phyloP scores from a whole-genome alignment of 1,139 yeast species.

The Hyphopichia fennica region DNA sequence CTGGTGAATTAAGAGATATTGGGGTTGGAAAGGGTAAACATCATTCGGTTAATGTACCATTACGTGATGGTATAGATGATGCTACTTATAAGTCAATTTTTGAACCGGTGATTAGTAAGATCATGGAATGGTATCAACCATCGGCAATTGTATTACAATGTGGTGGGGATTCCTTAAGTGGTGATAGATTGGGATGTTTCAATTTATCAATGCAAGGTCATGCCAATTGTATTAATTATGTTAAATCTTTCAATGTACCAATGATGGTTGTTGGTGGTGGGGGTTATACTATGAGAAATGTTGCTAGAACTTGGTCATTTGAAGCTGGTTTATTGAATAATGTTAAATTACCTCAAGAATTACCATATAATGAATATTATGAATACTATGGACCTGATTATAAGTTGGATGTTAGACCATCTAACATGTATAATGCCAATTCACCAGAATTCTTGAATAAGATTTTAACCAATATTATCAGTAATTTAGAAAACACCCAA shows the following conservation, averaged over 20 bases:
- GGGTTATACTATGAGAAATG: slow-evolving; percentile 97
- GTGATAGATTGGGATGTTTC: slow-evolving; percentile 90
- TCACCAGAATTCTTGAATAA: slow-evolving; percentile 90
- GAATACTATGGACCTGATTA: slow-evolving; percentile 98
- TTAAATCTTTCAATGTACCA: slow-evolving; percentile 85
- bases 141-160: slow-evolving; percentile 88
- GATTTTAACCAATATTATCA: slow-evolving; percentile 72
- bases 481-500: slow-evolving; percentile 82
- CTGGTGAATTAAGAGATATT: slow-evolving; percentile 85
- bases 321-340: slow-evolving; percentile 90
- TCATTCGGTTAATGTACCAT: slow-evolving; percentile 84
- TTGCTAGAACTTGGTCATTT: slow-evolving; percentile 93
- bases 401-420: slow-evolving; percentile 87
- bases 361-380: slow-evolving; percentile 94
- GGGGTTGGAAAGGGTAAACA: slow-evolving; percentile 91
- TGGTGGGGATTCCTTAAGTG: slow-evolving; percentile 92
- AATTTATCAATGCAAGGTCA: slow-evolving; percentile 91
- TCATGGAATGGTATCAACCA: slow-evolving; percentile 93
- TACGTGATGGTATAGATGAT: slow-evolving; percentile 92
- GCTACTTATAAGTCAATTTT: slow-evolving; percentile 81
- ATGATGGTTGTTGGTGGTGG: slow-evolving; percentile 96
- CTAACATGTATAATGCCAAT: slow-evolving; percentile 96
- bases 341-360: slow-evolving; percentile 72
- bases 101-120: slow-evolving; percentile 79
- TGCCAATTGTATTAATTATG: slow-evolving; percentile 90